phyloP scores from a whole-genome alignment of 257 asterid genomes.

The Paraleonurus japonicus region DNA sequence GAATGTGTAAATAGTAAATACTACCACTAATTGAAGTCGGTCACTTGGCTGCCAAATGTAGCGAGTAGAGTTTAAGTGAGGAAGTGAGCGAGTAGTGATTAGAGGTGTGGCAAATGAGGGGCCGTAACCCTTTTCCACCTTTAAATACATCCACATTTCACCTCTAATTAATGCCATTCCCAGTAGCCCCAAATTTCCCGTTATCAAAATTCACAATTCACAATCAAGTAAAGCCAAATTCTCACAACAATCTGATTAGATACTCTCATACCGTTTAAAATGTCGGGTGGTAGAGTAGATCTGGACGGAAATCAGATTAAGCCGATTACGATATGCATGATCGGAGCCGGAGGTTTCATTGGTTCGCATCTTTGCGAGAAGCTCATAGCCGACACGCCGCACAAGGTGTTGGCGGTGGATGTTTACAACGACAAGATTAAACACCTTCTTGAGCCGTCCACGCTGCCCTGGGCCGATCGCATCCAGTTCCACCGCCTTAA shows the following conservation, averaged over 20 bases:
- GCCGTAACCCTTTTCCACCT: constrained; percentile 48
- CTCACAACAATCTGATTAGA: neutral
- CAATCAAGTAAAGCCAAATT: constrained; percentile 9
- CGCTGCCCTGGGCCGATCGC: constrained; percentile 60
- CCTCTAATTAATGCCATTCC: constrained; percentile 13
- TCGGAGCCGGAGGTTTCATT: constrained; percentile 96
- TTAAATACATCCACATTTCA: constrained; percentile 45
- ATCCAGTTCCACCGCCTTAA: constrained; percentile 91
- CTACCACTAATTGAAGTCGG: neutral
- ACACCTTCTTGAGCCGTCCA: constrained; percentile 72
- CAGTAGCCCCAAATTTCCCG: constrained; percentile 3
- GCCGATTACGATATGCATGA: constrained; percentile 86
- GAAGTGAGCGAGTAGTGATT: constrained; percentile 25
- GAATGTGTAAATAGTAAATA: too few relatives aligned
- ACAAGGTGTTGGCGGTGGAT: constrained; percentile 81
- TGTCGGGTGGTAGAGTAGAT: constrained; percentile 79
- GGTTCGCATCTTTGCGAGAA: constrained; percentile 97
- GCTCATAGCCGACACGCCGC: constrained; percentile 73
- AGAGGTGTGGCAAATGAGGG: constrained; percentile 18
- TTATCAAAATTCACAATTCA: constrained; percentile 12
- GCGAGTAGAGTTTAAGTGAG: constrained; percentile 25
- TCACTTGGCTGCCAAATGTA: constrained; percentile 3
- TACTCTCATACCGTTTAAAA: constrained; percentile 22
- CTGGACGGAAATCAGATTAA: constrained; percentile 82
- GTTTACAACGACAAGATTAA: constrained; percentile 86